Percentiles rank a stretch among this genome's conserved stretches.
Evolutionary conservation across 1,139 yeast species (phyloP).

Genomic region (Suhomyces yuchorum): DNA sequence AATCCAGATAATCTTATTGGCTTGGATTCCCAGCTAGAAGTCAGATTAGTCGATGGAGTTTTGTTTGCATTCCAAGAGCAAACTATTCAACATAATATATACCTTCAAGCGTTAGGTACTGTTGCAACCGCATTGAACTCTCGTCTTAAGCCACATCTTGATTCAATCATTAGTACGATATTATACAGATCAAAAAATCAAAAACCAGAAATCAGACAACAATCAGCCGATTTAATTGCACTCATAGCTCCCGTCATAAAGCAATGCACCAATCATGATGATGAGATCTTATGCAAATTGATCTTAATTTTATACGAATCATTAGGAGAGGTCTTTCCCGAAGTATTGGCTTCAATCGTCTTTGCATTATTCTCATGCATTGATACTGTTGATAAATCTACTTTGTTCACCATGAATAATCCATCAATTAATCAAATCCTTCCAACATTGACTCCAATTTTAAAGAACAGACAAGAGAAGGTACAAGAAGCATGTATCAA

Average conservation of each 20-base stretch:
- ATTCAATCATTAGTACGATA: slow-evolving; percentile 72
- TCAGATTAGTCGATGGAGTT: slow-evolving; percentile 75
- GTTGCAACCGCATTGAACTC: slow-evolving; percentile 68
- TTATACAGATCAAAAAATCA: slow-evolving; percentile 76
- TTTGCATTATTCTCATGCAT: slow-evolving; percentile 61
- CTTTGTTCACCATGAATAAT: slow-evolving; percentile 59
- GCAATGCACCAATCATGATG: slow-evolving; percentile 53
- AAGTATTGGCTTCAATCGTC: slow-evolving; percentile 83
- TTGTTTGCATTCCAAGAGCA: slow-evolving; percentile 87
- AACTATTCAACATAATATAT: slow-evolving; percentile 50
- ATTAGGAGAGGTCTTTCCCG: slow-evolving; percentile 93
- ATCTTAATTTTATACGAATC: slow-evolving; percentile 85
- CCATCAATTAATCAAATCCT: slow-evolving; percentile 85
- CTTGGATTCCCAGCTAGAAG: slow-evolving; percentile 50
- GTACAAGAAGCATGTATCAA: slow-evolving; percentile 87
- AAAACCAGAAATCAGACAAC: slow-evolving; percentile 74
- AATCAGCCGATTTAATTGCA: slow-evolving; percentile 78
- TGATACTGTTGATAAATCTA: slow-evolving; percentile 39
- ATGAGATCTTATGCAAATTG: slow-evolving; percentile 62
- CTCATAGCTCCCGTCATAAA: slow-evolving; percentile 69
- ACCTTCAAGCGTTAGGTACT: slow-evolving; percentile 67
- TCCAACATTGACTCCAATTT: slow-evolving; percentile 88
- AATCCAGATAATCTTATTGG: slow-evolving; percentile 41
- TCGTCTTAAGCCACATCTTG: slow-evolving; percentile 72
- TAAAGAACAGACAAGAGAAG: slow-evolving; percentile 85